Percentiles rank a stretch among this genome's conserved stretches.
Conservation (phyloP, 805 yeast genomes). For the Saccharomycopsis guyanensis region DNA sequence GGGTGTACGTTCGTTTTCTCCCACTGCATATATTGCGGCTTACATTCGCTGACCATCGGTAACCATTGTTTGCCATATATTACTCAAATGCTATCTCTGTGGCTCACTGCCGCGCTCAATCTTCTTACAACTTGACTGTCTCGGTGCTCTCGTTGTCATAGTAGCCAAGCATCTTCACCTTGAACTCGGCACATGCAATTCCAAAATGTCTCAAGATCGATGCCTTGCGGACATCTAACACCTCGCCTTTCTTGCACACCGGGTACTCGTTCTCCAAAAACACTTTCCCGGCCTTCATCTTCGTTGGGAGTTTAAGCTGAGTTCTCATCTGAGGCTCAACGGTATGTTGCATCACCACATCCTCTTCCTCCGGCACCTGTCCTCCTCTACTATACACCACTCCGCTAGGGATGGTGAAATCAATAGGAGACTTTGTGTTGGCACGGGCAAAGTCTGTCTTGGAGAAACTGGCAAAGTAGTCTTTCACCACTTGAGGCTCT, state of each 20-base stretch:
- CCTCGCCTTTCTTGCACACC: constrained; percentile 75
- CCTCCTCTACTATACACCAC: constrained; percentile 94
- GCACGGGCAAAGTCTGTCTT: constrained; percentile 87
- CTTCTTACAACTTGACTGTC: constrained; percentile 8
- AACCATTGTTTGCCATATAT: no score
- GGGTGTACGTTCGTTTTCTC: no score
- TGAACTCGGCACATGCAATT: constrained; percentile 86
- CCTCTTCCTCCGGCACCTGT: constrained; percentile 81
- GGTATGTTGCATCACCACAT: constrained; percentile 94
- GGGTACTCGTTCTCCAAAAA: constrained; percentile 64
- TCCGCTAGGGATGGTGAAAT: constrained; percentile 84
- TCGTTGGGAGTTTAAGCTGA: constrained; percentile 85
- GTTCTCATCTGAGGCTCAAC: constrained; percentile 89
- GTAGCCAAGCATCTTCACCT: constrained; percentile 69
- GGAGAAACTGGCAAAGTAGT: constrained; percentile 73
- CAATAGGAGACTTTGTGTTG: constrained; percentile 74
- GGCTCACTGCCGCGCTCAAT: no score
- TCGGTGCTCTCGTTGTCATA: constrained; percentile 55
- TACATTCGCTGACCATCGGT: no score
- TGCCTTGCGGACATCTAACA: constrained; percentile 84
- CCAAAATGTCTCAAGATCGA: constrained; percentile 92
- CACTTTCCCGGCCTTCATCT: constrained; percentile 83
- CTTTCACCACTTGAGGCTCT: constrained; percentile 76
- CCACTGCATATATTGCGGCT: no score
- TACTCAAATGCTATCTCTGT: no score